Base-by-base conservation (phyloP, 2,329 filamentous ascomycete species). In the Zarea fungicola region DNA sequence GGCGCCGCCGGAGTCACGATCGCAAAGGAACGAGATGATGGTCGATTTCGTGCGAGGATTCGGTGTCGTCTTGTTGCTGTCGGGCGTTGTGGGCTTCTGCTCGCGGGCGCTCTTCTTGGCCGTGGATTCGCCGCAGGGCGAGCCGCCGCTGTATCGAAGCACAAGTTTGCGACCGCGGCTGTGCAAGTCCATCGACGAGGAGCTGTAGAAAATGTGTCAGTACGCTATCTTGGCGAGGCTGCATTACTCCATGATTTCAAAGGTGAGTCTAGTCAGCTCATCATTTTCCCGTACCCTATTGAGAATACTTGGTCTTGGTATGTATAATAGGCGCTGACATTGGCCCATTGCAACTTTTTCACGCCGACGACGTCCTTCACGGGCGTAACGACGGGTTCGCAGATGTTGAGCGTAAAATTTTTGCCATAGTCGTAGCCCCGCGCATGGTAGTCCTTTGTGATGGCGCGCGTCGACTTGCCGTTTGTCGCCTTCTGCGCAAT, bases 11-110 rank as follows among this genome's bases (percentile, higher is more conserved):
- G 88, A 83, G 59, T 96, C 90, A 54, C 81, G 82, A 63, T 96
- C 91, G 73, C 93, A 99, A 56, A 93, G 84, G 65, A 97, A 92
- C 21, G 90, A 93, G 67, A 99, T 89, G 51, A 91, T 84, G 11
- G 91, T 86, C 2, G 89, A 95, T 65, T 92, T 93, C 50, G 19
- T 55, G 52, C 21, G 64, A 50, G 37, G 66, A 59, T 19, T 56
- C 50, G 36, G 65, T 60, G 26, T 56, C 53, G 49, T 68, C 56
- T 70, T 60, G 26, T 70, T 68, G 52, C 54, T 62, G 16, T 68
- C 61, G 40, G 70, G 56, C 41, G 57, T 54, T 26, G 61, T 59
- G 47, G 60, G 59, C 35, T 61, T 56, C 22, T 61, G 55, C 48
- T 55, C 55, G 28, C 55, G 60, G 54, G 65, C 63, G 4, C 59